Conservation (phyloP, 805 yeast species). For the Blastobotrys robertii region DNA sequence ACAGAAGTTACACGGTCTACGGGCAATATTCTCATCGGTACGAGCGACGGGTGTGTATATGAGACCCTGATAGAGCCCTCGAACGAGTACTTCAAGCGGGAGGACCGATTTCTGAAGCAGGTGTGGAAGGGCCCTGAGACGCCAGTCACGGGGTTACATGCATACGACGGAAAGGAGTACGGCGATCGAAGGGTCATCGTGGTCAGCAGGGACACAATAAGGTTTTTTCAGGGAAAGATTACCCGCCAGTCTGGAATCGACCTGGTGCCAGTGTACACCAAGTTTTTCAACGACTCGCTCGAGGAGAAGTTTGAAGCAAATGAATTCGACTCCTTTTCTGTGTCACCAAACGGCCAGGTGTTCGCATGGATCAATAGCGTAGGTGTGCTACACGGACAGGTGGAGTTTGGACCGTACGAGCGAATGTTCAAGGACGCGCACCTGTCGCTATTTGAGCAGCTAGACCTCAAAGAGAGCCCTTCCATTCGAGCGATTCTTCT, state of each 20-base stretch:
- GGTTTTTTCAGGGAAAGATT: slow-evolving; percentile 20
- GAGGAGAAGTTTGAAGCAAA: slow-evolving; percentile 17
- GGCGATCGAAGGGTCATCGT: slow-evolving; percentile 12
- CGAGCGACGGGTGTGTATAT: slow-evolving; percentile 37
- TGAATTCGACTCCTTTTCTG: slow-evolving; percentile 9
- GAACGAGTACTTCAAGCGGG: slow-evolving; percentile 35
- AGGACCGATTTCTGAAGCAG: slow-evolving; percentile 32
- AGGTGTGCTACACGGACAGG: slow-evolving; percentile 37
- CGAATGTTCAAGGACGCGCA: slow-evolving; percentile 28
- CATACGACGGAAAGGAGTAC: slow-evolving; percentile 9
- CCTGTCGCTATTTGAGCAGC: slow-evolving; percentile 32
- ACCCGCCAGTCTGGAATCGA: slow-evolving; percentile 15
- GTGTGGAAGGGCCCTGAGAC: slow-evolving; percentile 31
- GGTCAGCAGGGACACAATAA: slow-evolving; percentile 16
- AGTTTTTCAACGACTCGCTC: slow-evolving; percentile 20
- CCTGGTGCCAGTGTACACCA: slow-evolving; percentile 22
- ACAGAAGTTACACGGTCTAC: slow-evolving; percentile 30
- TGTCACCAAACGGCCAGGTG: slow-evolving; percentile 12
- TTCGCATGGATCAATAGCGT: slow-evolving; percentile 42
- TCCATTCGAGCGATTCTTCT: slow-evolving; percentile 33
- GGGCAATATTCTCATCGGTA: slow-evolving; percentile 42
- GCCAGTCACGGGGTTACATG: slow-evolving; percentile 17
- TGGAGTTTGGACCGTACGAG: slow-evolving; percentile 13
- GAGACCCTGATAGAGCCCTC: slow-evolving; percentile 39
- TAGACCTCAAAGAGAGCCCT: slow-evolving; percentile 23